These are phyloP conservation scores for Aspergillus sparsus DNA, from an alignment of 495 filamentous ascomycete genomes.

Conservation along the genomic window DNA sequence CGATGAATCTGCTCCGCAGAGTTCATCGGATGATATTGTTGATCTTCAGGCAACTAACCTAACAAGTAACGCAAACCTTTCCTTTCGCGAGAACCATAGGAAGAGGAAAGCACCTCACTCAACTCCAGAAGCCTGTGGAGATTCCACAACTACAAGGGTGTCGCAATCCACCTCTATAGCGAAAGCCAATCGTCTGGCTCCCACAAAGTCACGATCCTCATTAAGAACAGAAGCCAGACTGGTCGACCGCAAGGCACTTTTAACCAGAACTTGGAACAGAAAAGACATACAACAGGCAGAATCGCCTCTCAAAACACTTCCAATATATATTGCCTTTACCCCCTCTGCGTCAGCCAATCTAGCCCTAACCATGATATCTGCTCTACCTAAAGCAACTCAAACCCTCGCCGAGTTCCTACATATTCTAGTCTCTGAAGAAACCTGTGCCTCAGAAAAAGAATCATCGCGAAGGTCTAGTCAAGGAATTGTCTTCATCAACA, in stretches of 20 bases:
- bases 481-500: slow-evolving; percentile 15
- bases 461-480: background rate
- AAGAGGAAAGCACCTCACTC: slow-evolving; percentile 1
- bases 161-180: background rate
- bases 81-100: slow-evolving; percentile 15
- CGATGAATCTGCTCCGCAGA: slow-evolving; percentile 19
- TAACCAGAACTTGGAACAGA: background rate
- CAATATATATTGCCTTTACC: background rate
- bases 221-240: background rate
- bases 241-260: background rate
- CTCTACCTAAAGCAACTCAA: slow-evolving; percentile 3
- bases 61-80: slow-evolving; percentile 32
- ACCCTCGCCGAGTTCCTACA: slow-evolving; percentile 8
- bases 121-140: background rate
- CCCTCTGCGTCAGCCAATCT: background rate
- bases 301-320: slow-evolving; percentile 6
- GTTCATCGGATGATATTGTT: background rate
- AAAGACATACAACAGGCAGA: background rate
- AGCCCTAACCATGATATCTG: background rate
- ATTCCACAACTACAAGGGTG: background rate
- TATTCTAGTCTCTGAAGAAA: slow-evolving; percentile 2
- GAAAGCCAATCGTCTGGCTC: background rate
- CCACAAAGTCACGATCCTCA: background rate
- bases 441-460: background rate
- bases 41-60: slow-evolving; percentile 18